phyloP scores from a whole-genome alignment of 2,329 filamentous ascomycete species.

The Dryadomyces quercus-mongolicae region DNA sequence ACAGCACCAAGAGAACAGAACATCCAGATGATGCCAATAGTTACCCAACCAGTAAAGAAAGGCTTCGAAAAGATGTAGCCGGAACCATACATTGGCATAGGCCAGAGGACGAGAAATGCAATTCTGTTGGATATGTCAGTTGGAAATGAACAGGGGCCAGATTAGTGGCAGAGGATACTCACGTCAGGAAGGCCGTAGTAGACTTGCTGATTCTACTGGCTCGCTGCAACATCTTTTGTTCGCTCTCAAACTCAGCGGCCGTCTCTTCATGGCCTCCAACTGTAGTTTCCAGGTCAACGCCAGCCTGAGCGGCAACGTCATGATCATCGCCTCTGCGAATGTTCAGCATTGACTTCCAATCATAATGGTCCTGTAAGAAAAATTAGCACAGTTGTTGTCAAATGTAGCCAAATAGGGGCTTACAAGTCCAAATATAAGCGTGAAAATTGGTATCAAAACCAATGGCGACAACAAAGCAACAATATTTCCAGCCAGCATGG shows the following conservation, averaged over 20 bases:
- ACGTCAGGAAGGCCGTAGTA: constrained; percentile 20
- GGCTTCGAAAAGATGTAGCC: constrained; percentile 70
- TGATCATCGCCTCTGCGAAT: constrained; percentile 72
- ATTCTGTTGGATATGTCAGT: constrained; percentile 33
- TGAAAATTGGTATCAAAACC: constrained; percentile 65
- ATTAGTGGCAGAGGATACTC: constrained; percentile 4
- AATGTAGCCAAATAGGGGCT: background rate
- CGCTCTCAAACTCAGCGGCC: constrained; percentile 26
- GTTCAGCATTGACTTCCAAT: constrained; percentile 71
- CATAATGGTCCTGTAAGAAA: constrained; percentile 51
- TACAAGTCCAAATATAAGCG: constrained; percentile 46
- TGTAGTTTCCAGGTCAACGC: constrained; percentile 53
- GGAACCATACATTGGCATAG: constrained; percentile 80
- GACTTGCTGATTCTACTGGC: constrained; percentile 22
- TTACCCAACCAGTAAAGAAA: constrained; percentile 76
- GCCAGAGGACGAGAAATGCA: constrained; percentile 70
- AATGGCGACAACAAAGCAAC: constrained; percentile 67
- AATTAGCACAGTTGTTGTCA: background rate
- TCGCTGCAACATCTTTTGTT: constrained; percentile 21
- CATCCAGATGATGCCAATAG: constrained; percentile 68
- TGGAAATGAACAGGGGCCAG: background rate
- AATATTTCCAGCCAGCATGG: constrained; percentile 82
- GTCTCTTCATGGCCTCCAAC: constrained; percentile 30
- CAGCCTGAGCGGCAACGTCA: constrained; percentile 51
- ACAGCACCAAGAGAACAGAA: constrained; percentile 62